Evolutionary conservation across 1,284 basidiomycete species (phyloP).

Genomic region (Tremellales sp.): DNA sequence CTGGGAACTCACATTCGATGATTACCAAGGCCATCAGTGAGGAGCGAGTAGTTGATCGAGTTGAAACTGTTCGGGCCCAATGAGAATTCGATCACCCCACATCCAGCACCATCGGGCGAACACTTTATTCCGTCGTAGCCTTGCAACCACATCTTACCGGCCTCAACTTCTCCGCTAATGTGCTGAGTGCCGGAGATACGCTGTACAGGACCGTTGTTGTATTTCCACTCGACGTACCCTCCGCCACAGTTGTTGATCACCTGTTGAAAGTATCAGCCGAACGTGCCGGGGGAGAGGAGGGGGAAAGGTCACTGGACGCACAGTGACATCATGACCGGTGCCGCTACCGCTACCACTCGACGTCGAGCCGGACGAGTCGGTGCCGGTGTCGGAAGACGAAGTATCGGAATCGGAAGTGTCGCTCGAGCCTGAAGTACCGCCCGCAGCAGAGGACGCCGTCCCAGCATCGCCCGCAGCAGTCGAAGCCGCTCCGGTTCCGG

Average conservation of each 20-base stretch:
- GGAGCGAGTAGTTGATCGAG: not conserved
- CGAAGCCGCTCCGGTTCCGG: too few relatives aligned
- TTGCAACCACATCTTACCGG: not conserved
- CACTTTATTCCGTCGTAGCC: not conserved
- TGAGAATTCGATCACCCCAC: not conserved
- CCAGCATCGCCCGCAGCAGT: not conserved
- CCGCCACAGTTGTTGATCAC: not conserved
- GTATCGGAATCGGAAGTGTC: too few relatives aligned
- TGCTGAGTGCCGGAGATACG: too few relatives aligned
- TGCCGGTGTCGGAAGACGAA: too few relatives aligned
- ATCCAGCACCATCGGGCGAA: not conserved
- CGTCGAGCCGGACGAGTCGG: not conserved
- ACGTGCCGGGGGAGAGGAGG: too few relatives aligned
- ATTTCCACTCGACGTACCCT: not conserved
- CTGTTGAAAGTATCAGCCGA: too few relatives aligned
- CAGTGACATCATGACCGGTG: not conserved
- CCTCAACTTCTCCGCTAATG: not conserved
- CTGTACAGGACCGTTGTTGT: not conserved
- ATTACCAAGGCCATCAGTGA: not conserved
- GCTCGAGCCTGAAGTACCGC: not conserved
- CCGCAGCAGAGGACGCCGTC: not conserved
- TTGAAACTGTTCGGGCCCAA: not conserved
- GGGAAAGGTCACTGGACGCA: not conserved
- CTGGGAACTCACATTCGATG: not conserved
- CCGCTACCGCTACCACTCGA: not conserved